These are phyloP conservation scores for Ceratonia siliqua DNA, from an alignment of 306 rosid species.

Conservation along the genomic window DNA sequence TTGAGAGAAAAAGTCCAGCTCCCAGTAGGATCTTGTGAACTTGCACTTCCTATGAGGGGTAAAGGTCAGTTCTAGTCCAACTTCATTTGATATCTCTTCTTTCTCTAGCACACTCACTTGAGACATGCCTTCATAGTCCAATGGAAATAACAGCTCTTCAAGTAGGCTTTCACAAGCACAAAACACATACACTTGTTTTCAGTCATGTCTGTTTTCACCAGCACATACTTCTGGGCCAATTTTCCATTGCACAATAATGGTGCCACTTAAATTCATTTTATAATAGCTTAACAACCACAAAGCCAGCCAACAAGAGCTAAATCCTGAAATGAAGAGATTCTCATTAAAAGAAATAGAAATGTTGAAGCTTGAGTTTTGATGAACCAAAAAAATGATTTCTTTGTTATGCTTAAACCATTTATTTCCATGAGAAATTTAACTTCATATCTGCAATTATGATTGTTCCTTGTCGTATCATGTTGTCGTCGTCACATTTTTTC, in stretches of 20 bases:
- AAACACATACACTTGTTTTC: background rate
- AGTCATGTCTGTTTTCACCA: background rate
- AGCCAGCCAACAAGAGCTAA: background rate
- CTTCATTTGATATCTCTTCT: background rate
- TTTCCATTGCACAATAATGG: constrained; percentile 1
- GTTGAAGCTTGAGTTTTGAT: background rate
- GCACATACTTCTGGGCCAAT: background rate
- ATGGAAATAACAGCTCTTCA: too few relatives aligned
- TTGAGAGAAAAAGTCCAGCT: constrained; percentile 71
- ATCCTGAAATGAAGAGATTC: background rate
- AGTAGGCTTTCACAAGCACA: constrained; percentile 1
- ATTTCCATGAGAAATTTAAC: constrained; percentile 2
- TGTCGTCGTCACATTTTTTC: background rate
- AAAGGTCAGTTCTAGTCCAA: constrained; percentile 57
- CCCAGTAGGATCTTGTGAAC: constrained; percentile 93
- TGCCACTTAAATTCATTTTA: background rate
- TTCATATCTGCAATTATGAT: constrained; percentile 13
- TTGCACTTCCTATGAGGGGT: constrained; percentile 79
- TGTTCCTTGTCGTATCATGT: constrained; percentile 15
- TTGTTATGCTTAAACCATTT: constrained; percentile 7
- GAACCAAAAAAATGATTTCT: constrained; percentile 3
- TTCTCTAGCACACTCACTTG: background rate
- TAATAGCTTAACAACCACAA: background rate
- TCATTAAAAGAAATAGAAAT: background rate
- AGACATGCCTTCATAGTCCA: constrained; percentile 5